A percentile compares a stretch with the other conserved stretches of the same genome.
These are phyloP conservation scores for Collybia nuda DNA, from an alignment of 768 basidiomycete genomes.

Conservation along the genomic window DNA sequence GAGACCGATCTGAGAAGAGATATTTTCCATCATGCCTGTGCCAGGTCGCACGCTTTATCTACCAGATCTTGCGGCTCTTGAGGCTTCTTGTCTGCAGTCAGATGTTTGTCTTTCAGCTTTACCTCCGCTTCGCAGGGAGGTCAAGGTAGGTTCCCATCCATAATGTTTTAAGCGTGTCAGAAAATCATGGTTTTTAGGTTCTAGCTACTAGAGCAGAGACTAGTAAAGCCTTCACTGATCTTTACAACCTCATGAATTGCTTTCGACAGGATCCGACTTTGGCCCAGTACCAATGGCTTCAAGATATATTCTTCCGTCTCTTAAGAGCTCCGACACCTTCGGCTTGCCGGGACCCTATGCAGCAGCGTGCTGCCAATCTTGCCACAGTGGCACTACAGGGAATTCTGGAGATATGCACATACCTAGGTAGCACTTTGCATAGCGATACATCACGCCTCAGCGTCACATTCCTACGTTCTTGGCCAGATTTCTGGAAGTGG, in stretches of 20 bases:
- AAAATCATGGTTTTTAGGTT: too few species aligned
- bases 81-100: too few species aligned
- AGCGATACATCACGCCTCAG: background rate
- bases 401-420: background rate
- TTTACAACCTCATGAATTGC: background rate
- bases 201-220: too few species aligned
- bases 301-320: background rate
- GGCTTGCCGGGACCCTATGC: too few species aligned
- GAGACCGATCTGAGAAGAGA: too few species aligned
- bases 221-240: background rate
- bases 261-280: background rate
- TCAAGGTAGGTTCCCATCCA: too few species aligned
- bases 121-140: too few species aligned
- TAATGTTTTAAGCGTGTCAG: too few species aligned
- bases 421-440: background rate
- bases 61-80: too few species aligned
- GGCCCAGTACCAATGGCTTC: background rate
- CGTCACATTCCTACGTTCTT: background rate
- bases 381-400: background rate
- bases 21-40: too few species aligned
- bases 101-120: too few species aligned
- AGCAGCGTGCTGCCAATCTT: background rate
- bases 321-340: background rate
- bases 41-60: too few species aligned
- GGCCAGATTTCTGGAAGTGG: constrained; percentile 1